phyloP scores from a whole-genome alignment of 2,329 filamentous ascomycete genomes.

The Cladosporium sphaerospermum region DNA sequence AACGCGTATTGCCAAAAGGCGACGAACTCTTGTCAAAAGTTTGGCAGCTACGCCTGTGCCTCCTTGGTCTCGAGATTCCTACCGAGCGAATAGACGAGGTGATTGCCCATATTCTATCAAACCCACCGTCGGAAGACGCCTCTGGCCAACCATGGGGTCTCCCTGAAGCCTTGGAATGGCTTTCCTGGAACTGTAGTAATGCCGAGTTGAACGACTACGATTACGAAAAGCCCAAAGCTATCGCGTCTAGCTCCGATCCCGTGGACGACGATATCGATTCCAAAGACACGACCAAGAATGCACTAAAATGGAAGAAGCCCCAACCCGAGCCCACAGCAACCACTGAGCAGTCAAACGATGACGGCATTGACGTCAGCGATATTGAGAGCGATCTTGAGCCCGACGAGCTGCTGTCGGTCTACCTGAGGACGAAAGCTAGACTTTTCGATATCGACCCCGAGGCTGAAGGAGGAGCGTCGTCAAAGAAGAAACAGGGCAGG shows the following conservation, averaged over 20 bases:
- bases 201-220: slow-evolving; percentile 30
- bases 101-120: slow-evolving; percentile 58
- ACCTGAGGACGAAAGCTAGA: slow-evolving; percentile 63
- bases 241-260: slow-evolving; percentile 2
- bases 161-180: slow-evolving; percentile 82
- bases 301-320: slow-evolving; percentile 4
- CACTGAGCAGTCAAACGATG: slow-evolving; percentile 11
- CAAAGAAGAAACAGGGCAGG: slow-evolving; percentile 33
- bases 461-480: slow-evolving; percentile 30
- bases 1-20: slow-evolving; percentile 52
- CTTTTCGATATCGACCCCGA: slow-evolving; percentile 42
- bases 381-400: slow-evolving; percentile 45
- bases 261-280: background rate
- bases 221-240: slow-evolving; percentile 21
- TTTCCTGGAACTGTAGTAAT: slow-evolving; percentile 65
- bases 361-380: slow-evolving; percentile 40
- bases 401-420: slow-evolving; percentile 58
- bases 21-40: slow-evolving; percentile 73
- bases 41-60: slow-evolving; percentile 75
- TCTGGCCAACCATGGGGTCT: slow-evolving; percentile 68
- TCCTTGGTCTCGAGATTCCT: slow-evolving; percentile 64
- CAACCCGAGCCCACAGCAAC: background rate
- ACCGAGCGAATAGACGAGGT: slow-evolving; percentile 56
- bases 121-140: slow-evolving; percentile 51
- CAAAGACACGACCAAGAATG: slow-evolving; percentile 4